Percentiles rank a stretch among this genome's conserved stretches.
These are phyloP conservation scores for Hypoxylon sp. DNA, from an alignment of 2,329 filamentous ascomycete genomes.

Conservation along the genomic window DNA sequence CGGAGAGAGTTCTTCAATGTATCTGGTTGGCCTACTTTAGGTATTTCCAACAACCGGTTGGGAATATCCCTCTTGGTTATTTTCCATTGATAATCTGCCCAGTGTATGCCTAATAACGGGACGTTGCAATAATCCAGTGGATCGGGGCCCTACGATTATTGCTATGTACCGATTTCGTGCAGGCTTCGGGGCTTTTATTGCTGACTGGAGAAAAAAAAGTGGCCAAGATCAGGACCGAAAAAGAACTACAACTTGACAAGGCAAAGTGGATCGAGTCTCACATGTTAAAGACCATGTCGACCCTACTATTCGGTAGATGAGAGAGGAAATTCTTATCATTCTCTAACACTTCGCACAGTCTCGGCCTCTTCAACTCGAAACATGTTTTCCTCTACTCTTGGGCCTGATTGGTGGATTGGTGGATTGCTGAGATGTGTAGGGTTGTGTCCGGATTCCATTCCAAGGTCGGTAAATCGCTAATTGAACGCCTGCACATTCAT, in stretches of 20 bases:
- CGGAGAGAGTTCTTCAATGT: background rate
- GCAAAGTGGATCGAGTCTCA: background rate
- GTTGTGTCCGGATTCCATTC: background rate
- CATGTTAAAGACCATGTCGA: background rate
- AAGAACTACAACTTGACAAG: background rate
- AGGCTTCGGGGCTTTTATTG: slow-evolving; percentile 11
- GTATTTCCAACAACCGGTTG: background rate
- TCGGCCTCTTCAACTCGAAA: slow-evolving; percentile 1
- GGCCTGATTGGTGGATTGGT: background rate
- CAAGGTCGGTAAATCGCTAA: background rate
- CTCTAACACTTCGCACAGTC: background rate
- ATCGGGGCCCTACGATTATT: slow-evolving; percentile 4
- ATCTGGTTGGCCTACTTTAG: background rate
- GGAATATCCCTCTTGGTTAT: background rate
- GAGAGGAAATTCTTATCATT: background rate
- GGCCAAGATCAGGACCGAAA: background rate
- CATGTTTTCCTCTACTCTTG: background rate
- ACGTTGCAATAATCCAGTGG: slow-evolving; percentile 5
- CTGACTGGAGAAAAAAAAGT: slow-evolving; percentile 13
- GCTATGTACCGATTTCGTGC: slow-evolving; percentile 23
- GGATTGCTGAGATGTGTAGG: background rate
- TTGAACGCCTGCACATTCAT: background rate
- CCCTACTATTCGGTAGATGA: background rate
- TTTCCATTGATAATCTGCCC: background rate
- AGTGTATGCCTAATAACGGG: slow-evolving; percentile 3